These are phyloP conservation scores for Aspergillus affinis DNA, from an alignment of 495 filamentous ascomycete genomes.

Conservation along the genomic window DNA sequence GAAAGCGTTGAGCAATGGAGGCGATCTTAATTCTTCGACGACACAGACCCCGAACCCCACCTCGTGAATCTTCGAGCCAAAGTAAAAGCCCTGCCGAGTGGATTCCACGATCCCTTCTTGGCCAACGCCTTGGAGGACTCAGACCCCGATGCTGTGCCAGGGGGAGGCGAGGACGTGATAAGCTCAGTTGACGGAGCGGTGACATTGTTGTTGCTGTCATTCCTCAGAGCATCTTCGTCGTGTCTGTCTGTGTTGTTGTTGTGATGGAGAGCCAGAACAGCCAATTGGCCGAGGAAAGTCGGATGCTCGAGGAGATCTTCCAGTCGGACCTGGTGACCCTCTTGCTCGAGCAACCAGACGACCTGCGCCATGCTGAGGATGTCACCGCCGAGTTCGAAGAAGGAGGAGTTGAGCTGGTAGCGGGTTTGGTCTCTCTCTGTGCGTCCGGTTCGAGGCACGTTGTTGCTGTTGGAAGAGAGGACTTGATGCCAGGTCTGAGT, in stretches of 20 bases:
- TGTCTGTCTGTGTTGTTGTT: conserved; percentile 25
- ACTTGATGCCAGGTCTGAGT: conserved; percentile 52
- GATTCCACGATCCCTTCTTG: background rate
- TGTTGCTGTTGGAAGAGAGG: conserved; percentile 31
- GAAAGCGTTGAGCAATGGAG: too few relatives aligned
- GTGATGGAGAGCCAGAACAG: conserved; percentile 40
- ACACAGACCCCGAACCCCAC: background rate
- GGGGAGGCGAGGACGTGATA: conserved; percentile 12
- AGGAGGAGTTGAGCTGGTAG: conserved; percentile 49
- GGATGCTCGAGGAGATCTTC: conserved; percentile 52
- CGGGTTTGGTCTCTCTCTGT: background rate
- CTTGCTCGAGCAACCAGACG: conserved; percentile 46
- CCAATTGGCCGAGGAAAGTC: conserved; percentile 51
- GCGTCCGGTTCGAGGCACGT: conserved; percentile 10
- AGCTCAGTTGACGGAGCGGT: background rate
- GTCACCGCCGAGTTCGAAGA: conserved; percentile 56
- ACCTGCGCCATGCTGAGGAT: conserved; percentile 52
- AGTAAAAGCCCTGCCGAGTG: background rate
- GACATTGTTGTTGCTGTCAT: background rate
- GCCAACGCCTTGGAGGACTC: background rate
- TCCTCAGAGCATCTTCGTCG: background rate
- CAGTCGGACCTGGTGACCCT: conserved; percentile 48
- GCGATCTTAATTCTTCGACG: background rate
- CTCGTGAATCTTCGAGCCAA: background rate
- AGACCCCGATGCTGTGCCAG: conserved; percentile 24